Base-by-base conservation (phyloP, 1,284 basidiomycete species). In the Salmacisia buchloeana region DNA sequence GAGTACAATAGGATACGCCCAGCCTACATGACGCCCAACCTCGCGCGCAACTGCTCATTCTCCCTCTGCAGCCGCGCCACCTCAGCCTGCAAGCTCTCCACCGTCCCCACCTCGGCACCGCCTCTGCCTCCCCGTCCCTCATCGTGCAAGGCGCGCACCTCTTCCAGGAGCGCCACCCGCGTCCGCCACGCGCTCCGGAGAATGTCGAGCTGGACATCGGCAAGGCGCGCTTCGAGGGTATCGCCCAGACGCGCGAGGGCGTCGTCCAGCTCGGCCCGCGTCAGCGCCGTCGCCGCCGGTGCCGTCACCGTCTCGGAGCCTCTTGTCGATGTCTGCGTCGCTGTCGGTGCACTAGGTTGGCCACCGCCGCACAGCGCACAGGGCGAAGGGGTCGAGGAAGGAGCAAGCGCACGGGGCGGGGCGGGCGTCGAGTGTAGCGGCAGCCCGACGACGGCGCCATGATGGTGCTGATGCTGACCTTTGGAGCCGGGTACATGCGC, bases 131-230 rank as follows among this genome's bases (percentile, higher is more conserved):
- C n/a, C n/a, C 15, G 12, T 18, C 27, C 27, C 27, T 13, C 6
- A 27, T n/a, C n/a, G n/a, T n/a, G n/a, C n/a, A n/a, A n/a, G n/a
- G n/a, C n/a, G n/a, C n/a, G 25, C 29, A 54, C 7, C 49, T 29
- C 49, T 6, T 54, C 49, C 27, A 54, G 7, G 27, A 54, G 31
- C 15, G 49, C 49, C 18, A 33, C 34, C 49, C 49, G 49, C 31
- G 29, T 54, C 29, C 34, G 49, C 27, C 49, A 31, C 2, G 49
- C 49, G 12, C 29, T 33, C 29, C 49, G 49, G 25, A 54, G 21
- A n/a, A 54, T n/a, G 29, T 54, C 49, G 49, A 54, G 49, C 29
- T 54, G 49, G 1, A 54, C 15, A 5, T 54, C 49, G 27, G 49
- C 49, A 18, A 54, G 25, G 6, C 49, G 49, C 18, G 49, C 23